Conservation (phyloP, 371 early-diverging fungal species). For the Mucor irregularis region DNA sequence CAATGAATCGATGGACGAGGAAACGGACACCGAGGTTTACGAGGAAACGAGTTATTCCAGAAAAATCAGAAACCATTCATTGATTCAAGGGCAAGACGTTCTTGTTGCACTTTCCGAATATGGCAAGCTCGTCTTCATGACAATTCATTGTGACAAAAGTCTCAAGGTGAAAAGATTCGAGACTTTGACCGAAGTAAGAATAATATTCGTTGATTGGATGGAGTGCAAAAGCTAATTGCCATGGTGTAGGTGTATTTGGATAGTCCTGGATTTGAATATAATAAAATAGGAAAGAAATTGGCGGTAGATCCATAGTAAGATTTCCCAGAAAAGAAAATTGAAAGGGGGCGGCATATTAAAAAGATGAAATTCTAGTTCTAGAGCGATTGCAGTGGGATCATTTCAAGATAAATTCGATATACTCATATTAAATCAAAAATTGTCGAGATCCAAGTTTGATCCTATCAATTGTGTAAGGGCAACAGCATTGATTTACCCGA, state of each 20-base stretch:
- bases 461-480: conserved; percentile 36
- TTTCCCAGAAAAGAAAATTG: too few relatives aligned
- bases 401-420: conserved; percentile 45
- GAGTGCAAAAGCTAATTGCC: too few relatives aligned
- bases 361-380: too few relatives aligned
- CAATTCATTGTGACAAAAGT: conserved; percentile 9
- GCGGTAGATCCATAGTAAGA: conserved; percentile 47
- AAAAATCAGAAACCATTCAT: conserved; percentile 26
- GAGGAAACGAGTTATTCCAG: conserved; percentile 3
- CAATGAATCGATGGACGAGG: not conserved
- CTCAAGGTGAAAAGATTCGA: conserved; percentile 30
- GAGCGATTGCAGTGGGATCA: conserved; percentile 43
- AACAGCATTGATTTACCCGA: not conserved
- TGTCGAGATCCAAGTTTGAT: conserved; percentile 33
- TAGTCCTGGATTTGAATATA: conserved; percentile 39
- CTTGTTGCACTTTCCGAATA: conserved; percentile 41
- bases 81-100: conserved; percentile 34
- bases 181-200: conserved; percentile 30
- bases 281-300: conserved; percentile 33
- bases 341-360: too few relatives aligned
- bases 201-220: too few relatives aligned
- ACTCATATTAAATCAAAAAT: conserved; percentile 26
- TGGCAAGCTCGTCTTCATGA: conserved; percentile 40
- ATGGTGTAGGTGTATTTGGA: conserved; percentile 35
- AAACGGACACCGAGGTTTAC: not conserved